Percentiles rank a stretch among this genome's conserved stretches.
These are phyloP conservation scores for Suhomyces sp. DNA, from an alignment of 805 yeast species.

Conservation along the genomic window DNA sequence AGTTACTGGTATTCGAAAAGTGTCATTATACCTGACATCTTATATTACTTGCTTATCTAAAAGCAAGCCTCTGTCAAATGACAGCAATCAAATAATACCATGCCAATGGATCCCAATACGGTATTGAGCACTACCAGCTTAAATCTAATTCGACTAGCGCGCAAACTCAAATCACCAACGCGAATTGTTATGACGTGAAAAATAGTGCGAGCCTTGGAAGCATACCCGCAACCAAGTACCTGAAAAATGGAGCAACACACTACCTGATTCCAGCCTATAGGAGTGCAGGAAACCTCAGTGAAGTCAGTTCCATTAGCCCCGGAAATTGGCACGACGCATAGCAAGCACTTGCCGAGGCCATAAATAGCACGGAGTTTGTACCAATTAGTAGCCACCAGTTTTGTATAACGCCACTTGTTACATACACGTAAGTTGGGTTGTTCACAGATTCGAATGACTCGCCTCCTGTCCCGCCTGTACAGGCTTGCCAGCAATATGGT, in stretches of 20 bases:
- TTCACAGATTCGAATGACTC: not conserved
- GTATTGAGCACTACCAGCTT: not conserved
- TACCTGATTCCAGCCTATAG: not conserved
- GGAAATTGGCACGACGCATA: not conserved
- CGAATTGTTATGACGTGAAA: not conserved
- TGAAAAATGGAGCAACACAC: not conserved
- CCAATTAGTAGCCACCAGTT: not conserved
- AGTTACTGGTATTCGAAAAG: not conserved
- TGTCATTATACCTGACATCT: not conserved
- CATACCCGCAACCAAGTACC: not conserved
- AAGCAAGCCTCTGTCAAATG: not conserved
- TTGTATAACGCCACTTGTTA: not conserved
- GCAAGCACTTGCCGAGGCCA: not conserved
- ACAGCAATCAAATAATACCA: not conserved
- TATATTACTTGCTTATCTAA: not conserved
- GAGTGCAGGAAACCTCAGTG: not conserved
- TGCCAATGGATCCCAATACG: not conserved
- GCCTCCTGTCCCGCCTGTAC: not conserved
- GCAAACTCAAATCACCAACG: not conserved
- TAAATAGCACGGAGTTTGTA: not conserved
- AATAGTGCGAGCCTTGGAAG: not conserved
- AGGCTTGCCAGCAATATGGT: not conserved
- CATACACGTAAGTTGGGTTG: not conserved
- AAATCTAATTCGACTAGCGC: not conserved
- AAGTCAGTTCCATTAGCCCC: not conserved